Percentiles rank a stretch among this genome's conserved stretches.
phyloP scores from a whole-genome alignment of 441 rosid genomes.

The Populus hybrid region DNA sequence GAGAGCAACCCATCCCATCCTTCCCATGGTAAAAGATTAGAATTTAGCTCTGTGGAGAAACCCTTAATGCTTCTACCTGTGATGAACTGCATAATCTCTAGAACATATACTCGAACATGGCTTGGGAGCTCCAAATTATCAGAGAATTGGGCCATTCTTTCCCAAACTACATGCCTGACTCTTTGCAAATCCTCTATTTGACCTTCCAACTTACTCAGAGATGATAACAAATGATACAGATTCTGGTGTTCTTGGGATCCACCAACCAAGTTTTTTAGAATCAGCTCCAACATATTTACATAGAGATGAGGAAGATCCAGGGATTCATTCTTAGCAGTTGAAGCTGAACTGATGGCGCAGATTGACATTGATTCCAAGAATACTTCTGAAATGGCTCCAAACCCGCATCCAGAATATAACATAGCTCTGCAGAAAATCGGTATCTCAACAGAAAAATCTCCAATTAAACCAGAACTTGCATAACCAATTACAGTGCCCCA shows the following conservation, averaged over 20 bases:
- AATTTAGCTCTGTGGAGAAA: constrained; percentile 51
- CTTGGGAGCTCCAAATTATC: constrained; percentile 77
- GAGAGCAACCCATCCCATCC: constrained; percentile 66
- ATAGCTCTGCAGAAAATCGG: constrained; percentile 72
- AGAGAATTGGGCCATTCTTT: constrained; percentile 65
- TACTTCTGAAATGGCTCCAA: constrained; percentile 69
- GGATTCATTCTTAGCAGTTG: constrained; percentile 28
- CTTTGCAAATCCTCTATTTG: constrained; percentile 60
- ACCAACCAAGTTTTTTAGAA: constrained; percentile 51
- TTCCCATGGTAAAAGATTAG: constrained; percentile 72
- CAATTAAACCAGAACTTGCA: constrained; percentile 47
- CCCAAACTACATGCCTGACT: constrained; percentile 83
- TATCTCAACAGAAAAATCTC: constrained; percentile 48
- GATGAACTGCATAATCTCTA: constrained; percentile 85
- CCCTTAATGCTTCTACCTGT: constrained; percentile 59
- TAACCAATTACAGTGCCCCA: constrained; percentile 66
- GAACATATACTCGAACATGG: constrained; percentile 69
- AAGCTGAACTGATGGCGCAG: constrained; percentile 19
- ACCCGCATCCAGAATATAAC: constrained; percentile 85
- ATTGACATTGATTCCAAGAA: constrained; percentile 50
- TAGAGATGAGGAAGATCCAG: constrained; percentile 60
- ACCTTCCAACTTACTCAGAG: constrained; percentile 81
- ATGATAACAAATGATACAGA: constrained; percentile 62
- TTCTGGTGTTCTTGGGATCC: constrained; percentile 49
- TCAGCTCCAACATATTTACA: constrained; percentile 58